Percentiles rank a stretch among this genome's conserved stretches.
phyloP scores from a whole-genome alignment of 306 rosid genomes.

The Spatholobus suberectus region DNA sequence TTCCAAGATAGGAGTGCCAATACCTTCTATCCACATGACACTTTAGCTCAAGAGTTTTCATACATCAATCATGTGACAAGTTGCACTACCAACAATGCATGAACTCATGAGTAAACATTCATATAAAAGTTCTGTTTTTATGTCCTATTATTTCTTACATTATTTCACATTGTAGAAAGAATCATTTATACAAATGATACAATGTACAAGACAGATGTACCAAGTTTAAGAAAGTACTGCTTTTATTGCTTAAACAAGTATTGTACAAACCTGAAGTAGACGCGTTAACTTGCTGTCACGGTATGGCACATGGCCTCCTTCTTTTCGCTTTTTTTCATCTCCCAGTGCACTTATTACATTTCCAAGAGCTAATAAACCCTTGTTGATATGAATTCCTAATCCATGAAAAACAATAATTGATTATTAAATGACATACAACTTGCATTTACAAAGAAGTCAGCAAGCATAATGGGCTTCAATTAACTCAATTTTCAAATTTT shows the following conservation, averaged over 20 bases:
- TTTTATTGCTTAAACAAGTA: conserved; percentile 4
- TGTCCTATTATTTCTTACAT: conserved; percentile 12
- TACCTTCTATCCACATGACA: not conserved
- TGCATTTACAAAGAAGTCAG: conserved; percentile 21
- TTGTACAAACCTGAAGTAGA: conserved; percentile 74
- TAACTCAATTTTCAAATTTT: not conserved
- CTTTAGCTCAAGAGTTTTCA: not conserved
- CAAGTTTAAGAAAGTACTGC: not conserved
- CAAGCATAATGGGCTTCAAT: conserved; percentile 16
- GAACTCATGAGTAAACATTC: conserved; percentile 1
- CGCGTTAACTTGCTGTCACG: conserved; percentile 99
- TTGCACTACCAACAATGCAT: not conserved
- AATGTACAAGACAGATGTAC: not conserved
- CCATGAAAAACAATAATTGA: conserved; percentile 20
- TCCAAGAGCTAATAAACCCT: conserved; percentile 92
- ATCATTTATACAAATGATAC: not conserved
- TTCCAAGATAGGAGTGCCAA: not conserved
- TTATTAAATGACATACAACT: conserved; percentile 15
- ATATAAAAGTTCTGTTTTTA: not conserved
- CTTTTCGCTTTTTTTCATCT: conserved; percentile 94
- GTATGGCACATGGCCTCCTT: conserved; percentile 97
- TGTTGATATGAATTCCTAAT: conserved; percentile 95
- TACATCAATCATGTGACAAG: not conserved
- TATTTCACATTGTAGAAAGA: not conserved
- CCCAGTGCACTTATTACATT: conserved; percentile 98